Evolutionary conservation across 164 flowering plant species (phyloP).

Genomic region (Litsea cubeba): DNA sequence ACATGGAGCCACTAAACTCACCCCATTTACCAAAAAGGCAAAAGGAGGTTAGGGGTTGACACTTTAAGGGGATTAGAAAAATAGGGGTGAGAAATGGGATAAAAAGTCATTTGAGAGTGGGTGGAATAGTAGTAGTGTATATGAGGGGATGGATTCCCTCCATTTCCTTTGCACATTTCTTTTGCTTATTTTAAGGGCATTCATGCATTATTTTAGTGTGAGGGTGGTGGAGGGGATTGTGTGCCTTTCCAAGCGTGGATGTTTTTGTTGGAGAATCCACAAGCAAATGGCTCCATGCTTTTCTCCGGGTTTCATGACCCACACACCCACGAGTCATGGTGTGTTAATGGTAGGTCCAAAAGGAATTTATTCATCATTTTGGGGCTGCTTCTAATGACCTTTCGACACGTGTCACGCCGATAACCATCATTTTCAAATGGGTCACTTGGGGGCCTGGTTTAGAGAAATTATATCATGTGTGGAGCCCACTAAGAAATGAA

Average conservation of each 20-base stretch:
- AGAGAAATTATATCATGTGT: too few relatives aligned
- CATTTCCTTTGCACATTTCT: conserved; percentile 16
- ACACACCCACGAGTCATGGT: conserved; percentile 24
- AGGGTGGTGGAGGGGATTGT: conserved; percentile 27
- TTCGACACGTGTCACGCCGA: neutral
- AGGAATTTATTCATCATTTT: neutral
- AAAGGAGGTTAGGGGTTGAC: neutral
- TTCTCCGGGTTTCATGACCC: conserved; percentile 36
- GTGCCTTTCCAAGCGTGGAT: conserved; percentile 77
- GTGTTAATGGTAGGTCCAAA: conserved; percentile 12
- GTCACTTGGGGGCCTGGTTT: too few relatives aligned
- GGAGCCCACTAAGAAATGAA: too few relatives aligned
- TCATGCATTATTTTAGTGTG: conserved; percentile 26
- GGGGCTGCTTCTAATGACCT: neutral
- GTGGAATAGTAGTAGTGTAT: neutral
- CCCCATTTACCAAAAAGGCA: neutral
- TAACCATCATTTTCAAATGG: neutral
- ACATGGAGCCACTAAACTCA: conserved; percentile 2
- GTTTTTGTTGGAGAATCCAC: conserved; percentile 87
- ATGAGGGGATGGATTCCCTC: conserved; percentile 28
- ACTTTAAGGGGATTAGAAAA: neutral
- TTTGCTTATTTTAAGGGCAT: conserved; percentile 18
- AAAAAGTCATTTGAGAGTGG: conserved; percentile 7
- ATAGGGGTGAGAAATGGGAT: conserved; percentile 2
- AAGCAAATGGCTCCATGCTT: conserved; percentile 62